Evolutionary conservation across 1,284 basidiomycete genomes (phyloP).

Genomic region (Pyrrhoderma lamaoense): DNA sequence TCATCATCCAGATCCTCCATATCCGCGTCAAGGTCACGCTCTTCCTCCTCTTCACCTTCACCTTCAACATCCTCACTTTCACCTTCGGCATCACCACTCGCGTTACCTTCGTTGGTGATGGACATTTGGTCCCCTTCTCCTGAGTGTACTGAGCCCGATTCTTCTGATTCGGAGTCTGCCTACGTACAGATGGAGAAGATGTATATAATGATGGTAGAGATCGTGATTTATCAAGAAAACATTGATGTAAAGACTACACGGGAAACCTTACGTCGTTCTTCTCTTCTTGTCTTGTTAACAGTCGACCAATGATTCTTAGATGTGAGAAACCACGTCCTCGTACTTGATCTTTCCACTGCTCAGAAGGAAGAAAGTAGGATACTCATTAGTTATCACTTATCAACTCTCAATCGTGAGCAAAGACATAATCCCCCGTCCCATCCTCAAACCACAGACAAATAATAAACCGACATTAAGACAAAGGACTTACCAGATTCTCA

Average conservation of each 20-base stretch:
- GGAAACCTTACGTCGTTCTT: slow-evolving; percentile 70
- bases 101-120: slow-evolving; percentile 29
- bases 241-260: too few species aligned
- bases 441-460: too few species aligned
- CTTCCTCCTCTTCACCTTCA: slow-evolving; percentile 27
- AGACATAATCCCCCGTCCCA: background rate
- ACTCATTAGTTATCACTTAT: slow-evolving; percentile 8
- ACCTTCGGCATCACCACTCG: slow-evolving; percentile 29
- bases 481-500: slow-evolving; percentile 53
- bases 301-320: slow-evolving; percentile 65
- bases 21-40: slow-evolving; percentile 55
- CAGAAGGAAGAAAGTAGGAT: too few species aligned
- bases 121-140: slow-evolving; percentile 31
- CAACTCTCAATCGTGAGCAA: background rate
- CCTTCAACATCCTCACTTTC: slow-evolving; percentile 27
- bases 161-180: slow-evolving; percentile 42
- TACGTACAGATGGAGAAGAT: background rate
- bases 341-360: slow-evolving; percentile 41
- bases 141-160: slow-evolving; percentile 46
- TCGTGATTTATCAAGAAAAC: slow-evolving; percentile 1
- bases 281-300: slow-evolving; percentile 69
- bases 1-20: slow-evolving; percentile 69
- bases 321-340: slow-evolving; percentile 60
- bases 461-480: background rate
- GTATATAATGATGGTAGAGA: too few species aligned